These are phyloP conservation scores for Fonsecaea multimorphosa DNA, from an alignment of 2,329 filamentous ascomycete species.

Conservation along the genomic window DNA sequence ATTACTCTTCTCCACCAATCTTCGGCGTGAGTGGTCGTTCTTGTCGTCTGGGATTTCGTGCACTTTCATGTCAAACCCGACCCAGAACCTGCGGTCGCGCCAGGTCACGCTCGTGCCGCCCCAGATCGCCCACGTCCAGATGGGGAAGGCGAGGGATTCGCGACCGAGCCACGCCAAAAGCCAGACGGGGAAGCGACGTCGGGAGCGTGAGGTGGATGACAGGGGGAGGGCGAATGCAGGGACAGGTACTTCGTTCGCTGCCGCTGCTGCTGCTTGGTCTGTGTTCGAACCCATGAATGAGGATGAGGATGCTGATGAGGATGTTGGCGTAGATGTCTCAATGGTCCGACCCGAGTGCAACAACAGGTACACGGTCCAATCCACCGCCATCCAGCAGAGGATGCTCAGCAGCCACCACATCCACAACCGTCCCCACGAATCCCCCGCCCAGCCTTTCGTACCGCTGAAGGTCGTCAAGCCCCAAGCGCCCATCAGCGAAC, in stretches of 20 bases:
- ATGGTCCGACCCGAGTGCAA: constrained; percentile 77
- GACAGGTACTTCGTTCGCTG: constrained; percentile 58
- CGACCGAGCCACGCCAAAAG: constrained; percentile 81
- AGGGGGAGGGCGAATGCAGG: constrained; percentile 70
- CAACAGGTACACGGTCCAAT: constrained; percentile 74
- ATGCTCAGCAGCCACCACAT: constrained; percentile 71
- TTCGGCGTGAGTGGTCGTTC: neutral
- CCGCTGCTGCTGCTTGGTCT: neutral
- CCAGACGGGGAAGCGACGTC: constrained; percentile 72
- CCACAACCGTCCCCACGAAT: constrained; percentile 71
- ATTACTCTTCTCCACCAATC: neutral
- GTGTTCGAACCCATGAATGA: neutral
- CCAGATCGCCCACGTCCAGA: constrained; percentile 89
- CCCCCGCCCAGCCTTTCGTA: constrained; percentile 57
- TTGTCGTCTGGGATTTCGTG: constrained; percentile 56
- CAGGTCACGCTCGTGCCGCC: constrained; percentile 87
- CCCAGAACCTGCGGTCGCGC: constrained; percentile 81
- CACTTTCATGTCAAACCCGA: constrained; percentile 84
- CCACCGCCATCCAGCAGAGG: constrained; percentile 72
- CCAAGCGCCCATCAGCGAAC: constrained; percentile 79
- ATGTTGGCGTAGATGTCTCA: constrained; percentile 47
- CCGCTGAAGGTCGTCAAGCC: constrained; percentile 73
- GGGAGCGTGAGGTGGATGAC: neutral
- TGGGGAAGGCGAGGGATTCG: constrained; percentile 80
- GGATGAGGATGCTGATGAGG: neutral